A percentile compares a stretch with the other conserved stretches of the same genome.
Conservation (phyloP, 192 early-diverging fungal species). For the Coemansia javaensis region DNA sequence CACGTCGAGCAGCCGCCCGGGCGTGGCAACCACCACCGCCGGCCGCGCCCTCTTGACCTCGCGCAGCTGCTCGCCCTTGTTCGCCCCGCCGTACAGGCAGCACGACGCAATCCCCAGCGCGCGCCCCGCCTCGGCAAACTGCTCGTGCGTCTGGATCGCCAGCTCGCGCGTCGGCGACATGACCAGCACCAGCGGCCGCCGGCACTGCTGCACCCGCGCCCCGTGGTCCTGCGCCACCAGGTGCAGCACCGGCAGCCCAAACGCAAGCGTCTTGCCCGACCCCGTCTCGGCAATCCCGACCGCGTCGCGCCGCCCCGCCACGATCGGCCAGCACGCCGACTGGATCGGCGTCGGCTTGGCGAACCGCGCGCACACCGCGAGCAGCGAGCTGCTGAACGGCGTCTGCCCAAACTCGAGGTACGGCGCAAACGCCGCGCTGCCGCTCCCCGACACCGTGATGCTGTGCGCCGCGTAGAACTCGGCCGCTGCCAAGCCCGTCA, state of each 20-base stretch:
- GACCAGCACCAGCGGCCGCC: constrained; percentile 75
- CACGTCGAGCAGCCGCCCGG: constrained; percentile 92
- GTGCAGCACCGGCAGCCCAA: constrained; percentile 83
- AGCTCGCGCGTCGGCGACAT: constrained; percentile 95
- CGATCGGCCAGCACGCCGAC: constrained; percentile 86
- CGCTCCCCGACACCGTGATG: constrained; percentile 58
- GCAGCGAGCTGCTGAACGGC: constrained; percentile 62
- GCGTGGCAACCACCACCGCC: constrained; percentile 85
- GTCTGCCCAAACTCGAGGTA: constrained; percentile 74
- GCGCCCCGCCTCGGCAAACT: constrained; percentile 69
- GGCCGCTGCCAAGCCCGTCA: background rate
- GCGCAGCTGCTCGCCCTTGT: constrained; percentile 69
- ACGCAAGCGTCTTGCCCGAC: constrained; percentile 91
- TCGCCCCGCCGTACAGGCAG: constrained; percentile 87
- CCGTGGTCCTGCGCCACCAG: constrained; percentile 73
- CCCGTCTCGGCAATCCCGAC: constrained; percentile 98
- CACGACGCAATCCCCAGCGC: constrained; percentile 60
- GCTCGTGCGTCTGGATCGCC: constrained; percentile 90
- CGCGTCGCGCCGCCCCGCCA: constrained; percentile 75
- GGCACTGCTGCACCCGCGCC: constrained; percentile 55
- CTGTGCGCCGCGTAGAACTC: constrained; percentile 58
- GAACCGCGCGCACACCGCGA: constrained; percentile 64
- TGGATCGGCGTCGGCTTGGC: constrained; percentile 90
- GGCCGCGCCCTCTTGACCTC: constrained; percentile 49
- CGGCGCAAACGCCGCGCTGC: constrained; percentile 54